Base-by-base conservation (phyloP, 345 rosid genomes). In the Heritiera littoralis region DNA sequence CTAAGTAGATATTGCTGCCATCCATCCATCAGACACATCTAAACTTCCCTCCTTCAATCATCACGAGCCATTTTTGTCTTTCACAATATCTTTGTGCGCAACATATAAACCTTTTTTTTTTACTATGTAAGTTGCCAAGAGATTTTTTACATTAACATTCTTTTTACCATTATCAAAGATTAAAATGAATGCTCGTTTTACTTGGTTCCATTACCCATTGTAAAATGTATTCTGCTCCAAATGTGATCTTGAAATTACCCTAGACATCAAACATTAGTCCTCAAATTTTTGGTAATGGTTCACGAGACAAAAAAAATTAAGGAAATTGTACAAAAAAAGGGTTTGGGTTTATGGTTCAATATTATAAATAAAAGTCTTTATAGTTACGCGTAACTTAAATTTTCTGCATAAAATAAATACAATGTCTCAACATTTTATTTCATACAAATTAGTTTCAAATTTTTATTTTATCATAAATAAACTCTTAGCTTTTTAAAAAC, bases 1-100 rank as follows among this genome's bases (percentile, higher is more conserved):
- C 38, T 1, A 54, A 61, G 79, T 28, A 40, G 45, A 80, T 67
- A 72, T 51, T 64, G 54, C 74, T 74, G 49, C 66, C 54, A 46
- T 41, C 28, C 28, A 23, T 23, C 75, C 5, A 6, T 43, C 6
- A 23, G 76, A 64, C 66, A 45, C 75, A 28, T 60, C 48, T 66
- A 5, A 17, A 51, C 66, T 41, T 41, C 54, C 18, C 18, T 41
- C 20, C 4, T 56, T 32, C 13, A 58, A 35, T 46, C 12, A 28
- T 1, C 12, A 43, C 59, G 14, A 49, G 12, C 75, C 23, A 15
- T 13, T 30, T 51, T 71, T 49, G 74, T 28, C 18, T 7, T 10
- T 4, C 41, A 28, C 18, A 30, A 6, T 32, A 8, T 66, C 28
- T 23, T 80, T 61, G 18, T 51, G 28, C 74, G 80, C 61, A 75